Evolutionary conservation across 768 basidiomycete genomes (phyloP).

Genomic region (Saitozyma podzolica): DNA sequence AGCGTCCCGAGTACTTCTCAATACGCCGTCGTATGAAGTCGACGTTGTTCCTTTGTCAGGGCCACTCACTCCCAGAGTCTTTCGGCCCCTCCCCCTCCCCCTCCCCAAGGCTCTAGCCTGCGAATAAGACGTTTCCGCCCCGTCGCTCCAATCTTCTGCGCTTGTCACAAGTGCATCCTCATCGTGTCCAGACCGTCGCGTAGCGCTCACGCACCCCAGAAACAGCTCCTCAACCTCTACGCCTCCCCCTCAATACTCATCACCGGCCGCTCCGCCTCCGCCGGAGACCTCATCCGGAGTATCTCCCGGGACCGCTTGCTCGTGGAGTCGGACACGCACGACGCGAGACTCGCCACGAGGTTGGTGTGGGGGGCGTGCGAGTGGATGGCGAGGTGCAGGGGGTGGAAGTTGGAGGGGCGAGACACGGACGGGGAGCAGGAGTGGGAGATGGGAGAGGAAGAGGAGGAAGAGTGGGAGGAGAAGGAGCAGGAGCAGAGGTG

Average conservation of each 20-base stretch:
- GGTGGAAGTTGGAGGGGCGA: constrained; percentile 68
- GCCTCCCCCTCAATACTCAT: constrained; percentile 85
- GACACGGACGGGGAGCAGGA: constrained; percentile 29
- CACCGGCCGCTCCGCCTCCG: constrained; percentile 69
- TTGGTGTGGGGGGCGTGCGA: constrained; percentile 76
- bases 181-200: too few species aligned
- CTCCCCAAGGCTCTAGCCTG: too few species aligned
- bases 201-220: constrained; percentile 56
- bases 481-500: constrained; percentile 19
- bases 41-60: too few species aligned
- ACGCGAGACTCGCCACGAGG: constrained; percentile 61
- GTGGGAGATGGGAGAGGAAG: constrained; percentile 7
- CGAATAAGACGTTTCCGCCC: too few species aligned
- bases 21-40: too few species aligned
- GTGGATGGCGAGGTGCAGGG: constrained; percentile 70
- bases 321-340: constrained; percentile 80
- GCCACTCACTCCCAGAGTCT: too few species aligned
- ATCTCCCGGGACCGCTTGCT: constrained; percentile 70
- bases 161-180: too few species aligned
- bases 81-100: too few species aligned
- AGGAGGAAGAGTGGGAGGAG: constrained; percentile 2
- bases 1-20: neutral
- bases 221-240: constrained; percentile 72
- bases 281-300: constrained; percentile 64
- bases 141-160: too few species aligned